Percentiles rank a stretch among this genome's conserved stretches.
phyloP scores from a whole-genome alignment of 2,329 filamentous ascomycete species.

The Nothophoma quercina region DNA sequence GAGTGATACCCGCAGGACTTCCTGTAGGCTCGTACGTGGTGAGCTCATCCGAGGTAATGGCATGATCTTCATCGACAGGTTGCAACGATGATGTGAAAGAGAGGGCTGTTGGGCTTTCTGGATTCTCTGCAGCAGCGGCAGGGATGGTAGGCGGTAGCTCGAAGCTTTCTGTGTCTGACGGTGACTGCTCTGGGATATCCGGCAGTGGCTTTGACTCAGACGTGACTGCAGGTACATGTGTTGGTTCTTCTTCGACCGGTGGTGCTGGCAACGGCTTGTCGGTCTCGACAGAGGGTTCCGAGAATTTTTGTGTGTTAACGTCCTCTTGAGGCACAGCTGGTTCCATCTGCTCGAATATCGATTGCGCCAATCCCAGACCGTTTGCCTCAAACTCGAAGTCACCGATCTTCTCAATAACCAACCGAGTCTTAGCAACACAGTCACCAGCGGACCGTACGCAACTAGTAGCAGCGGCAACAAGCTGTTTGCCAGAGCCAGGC shows the following conservation, averaged over 20 bases:
- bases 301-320: constrained; percentile 15
- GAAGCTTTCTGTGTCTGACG: constrained; percentile 38
- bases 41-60: constrained; percentile 23
- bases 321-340: constrained; percentile 18
- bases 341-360: constrained; percentile 40
- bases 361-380: constrained; percentile 52
- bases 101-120: constrained; percentile 40
- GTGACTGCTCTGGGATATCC: constrained; percentile 61
- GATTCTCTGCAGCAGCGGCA: constrained; percentile 29
- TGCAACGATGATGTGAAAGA: constrained; percentile 57
- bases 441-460: constrained; percentile 92
- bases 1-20: constrained; percentile 46
- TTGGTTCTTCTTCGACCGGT: constrained; percentile 47
- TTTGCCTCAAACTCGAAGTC: constrained; percentile 78
- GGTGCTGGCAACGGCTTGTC: constrained; percentile 50
- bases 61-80: constrained; percentile 35
- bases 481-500: constrained; percentile 76
- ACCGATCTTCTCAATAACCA: constrained; percentile 85
- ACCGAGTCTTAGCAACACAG: constrained; percentile 85
- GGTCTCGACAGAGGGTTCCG: constrained; percentile 33
- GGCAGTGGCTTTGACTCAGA: constrained; percentile 74
- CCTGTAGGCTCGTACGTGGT: constrained; percentile 35
- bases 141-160: constrained; percentile 33
- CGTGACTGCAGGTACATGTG: constrained; percentile 52
- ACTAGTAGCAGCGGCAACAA: constrained; percentile 80